phyloP scores from a whole-genome alignment of 306 rosid species.

The Begonia loranthoides region DNA sequence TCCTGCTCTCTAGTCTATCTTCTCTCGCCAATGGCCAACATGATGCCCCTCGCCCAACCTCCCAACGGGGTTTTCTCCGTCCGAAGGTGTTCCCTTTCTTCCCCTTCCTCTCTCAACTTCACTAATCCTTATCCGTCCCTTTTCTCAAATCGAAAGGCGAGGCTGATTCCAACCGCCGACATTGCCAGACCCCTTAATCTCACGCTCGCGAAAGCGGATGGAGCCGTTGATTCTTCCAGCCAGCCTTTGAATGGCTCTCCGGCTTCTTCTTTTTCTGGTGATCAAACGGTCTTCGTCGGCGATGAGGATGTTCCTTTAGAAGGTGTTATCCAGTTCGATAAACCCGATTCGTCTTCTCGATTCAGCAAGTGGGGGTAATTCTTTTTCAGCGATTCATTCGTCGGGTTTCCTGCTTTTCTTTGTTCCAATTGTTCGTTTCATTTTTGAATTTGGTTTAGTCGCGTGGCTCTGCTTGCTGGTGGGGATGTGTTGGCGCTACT shows the following conservation, averaged over 20 bases:
- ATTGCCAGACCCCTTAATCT: conserved; percentile 28
- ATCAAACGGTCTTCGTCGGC: conserved; percentile 49
- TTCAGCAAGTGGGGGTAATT: conserved; percentile 78
- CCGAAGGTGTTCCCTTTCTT: conserved; percentile 20
- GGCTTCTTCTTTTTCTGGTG: conserved; percentile 24
- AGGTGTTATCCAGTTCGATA: conserved; percentile 90
- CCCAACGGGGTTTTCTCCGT: conserved; percentile 38
- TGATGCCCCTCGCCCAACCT: conserved; percentile 47
- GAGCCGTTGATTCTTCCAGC: conserved; percentile 35
- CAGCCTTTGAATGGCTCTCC: conserved; percentile 13
- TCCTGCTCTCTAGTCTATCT: too few species aligned
- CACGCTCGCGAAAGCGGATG: conserved; percentile 42
- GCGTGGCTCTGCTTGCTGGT: conserved; percentile 70
- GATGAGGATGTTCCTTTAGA: conserved; percentile 67
- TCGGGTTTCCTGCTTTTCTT: not conserved
- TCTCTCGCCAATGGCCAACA: conserved; percentile 5
- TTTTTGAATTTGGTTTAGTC: conserved; percentile 28
- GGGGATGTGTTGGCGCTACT: conserved; percentile 85
- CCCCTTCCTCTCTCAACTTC: conserved; percentile 25
- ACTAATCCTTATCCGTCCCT: conserved; percentile 28
- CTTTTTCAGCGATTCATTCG: not conserved
- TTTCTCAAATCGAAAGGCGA: conserved; percentile 24
- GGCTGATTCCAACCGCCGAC: conserved; percentile 15
- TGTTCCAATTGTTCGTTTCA: not conserved
- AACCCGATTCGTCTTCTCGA: conserved; percentile 44